Evolutionary conservation across 169 alveolate species (phyloP), one percentile per base, ranked within the genome.

Genomic region (Plasmodium knowlesi): DNA sequence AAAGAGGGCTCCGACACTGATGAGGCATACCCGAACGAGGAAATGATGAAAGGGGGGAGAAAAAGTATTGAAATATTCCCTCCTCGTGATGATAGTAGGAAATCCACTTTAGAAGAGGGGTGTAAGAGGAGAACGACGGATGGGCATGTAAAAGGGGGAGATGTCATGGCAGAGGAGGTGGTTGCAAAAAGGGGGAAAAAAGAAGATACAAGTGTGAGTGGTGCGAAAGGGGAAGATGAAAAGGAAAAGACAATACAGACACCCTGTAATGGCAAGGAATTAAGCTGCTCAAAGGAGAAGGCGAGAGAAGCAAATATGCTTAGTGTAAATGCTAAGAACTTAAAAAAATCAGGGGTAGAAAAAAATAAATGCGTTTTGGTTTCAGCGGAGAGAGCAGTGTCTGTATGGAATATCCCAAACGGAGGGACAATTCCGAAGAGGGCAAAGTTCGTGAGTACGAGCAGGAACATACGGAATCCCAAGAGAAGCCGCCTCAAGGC

Each of bases 51-150:
- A 12, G 72, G 19, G n/a, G 82, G 43, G 39, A 32, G 14, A 39
- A 28, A 78, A 46, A 70, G 67, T 28, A 54, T 74, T 6, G 86
- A 86, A 70, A 70, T 67, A 30, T 54, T n/a, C 43, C 46, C 46
- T 22, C 72, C 34, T 41, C 53, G 10, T 50, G 43, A 32, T n/a
- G 67, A 25, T 82, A 82, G n/a, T 81, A 46, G 50, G 61, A 30
- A 43, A 32, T 10, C 5, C 46, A 74, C 25, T 74, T 74, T 32
- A 50, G 72, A 43, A 19, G 73, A 41, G 8, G 3, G n/a, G 5
- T 82, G 39, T 22, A 72, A 25, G 50, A 30, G 9, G 79, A 32
- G 6, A 76, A 41, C 39, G 16, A 16, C 22, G 67, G 61, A 54
- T 25, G 82, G 9, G 28, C 22, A 70, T 19, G 67, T 1, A 37